Conservation (phyloP, 1,139 yeast species). For the Debaryomyces sp. region DNA sequence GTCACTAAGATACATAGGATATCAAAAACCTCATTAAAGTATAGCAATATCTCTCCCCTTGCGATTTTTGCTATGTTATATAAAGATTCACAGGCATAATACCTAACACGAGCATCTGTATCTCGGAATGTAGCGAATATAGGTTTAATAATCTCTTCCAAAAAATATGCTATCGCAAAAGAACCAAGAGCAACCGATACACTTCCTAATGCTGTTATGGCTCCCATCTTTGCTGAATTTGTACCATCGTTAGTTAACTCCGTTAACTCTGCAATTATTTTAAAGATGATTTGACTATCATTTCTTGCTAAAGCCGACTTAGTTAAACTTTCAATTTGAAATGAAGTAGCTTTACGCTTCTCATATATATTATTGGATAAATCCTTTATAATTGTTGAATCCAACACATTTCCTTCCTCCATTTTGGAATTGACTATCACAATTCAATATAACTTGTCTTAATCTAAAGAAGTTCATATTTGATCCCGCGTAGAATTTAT, state of each 20-base stretch:
- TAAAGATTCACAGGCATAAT: conserved; percentile 95
- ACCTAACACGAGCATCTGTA: conserved; percentile 93
- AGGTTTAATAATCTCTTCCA: conserved; percentile 88
- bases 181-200: conserved; percentile 54
- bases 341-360: conserved; percentile 91
- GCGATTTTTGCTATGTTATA: conserved; percentile 97
- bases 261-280: conserved; percentile 45
- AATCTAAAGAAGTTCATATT: background rate
- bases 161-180: conserved; percentile 57
- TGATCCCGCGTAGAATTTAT: conserved; percentile 1
- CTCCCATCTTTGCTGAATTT: conserved; percentile 52
- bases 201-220: conserved; percentile 53
- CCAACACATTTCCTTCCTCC: conserved; percentile 47
- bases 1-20: conserved; percentile 88
- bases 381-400: conserved; percentile 77
- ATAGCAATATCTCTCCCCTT: conserved; percentile 87
- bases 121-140: conserved; percentile 96
- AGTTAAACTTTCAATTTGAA: conserved; percentile 81
- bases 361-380: conserved; percentile 90
- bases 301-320: conserved; percentile 70
- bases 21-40: conserved; percentile 94
- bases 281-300: conserved; percentile 67
- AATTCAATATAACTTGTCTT: background rate
- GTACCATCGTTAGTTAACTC: conserved; percentile 46
- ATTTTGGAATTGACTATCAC: conserved; percentile 14